Base-by-base conservation (phyloP, 345 rosid species). In the Salix purpurea region DNA sequence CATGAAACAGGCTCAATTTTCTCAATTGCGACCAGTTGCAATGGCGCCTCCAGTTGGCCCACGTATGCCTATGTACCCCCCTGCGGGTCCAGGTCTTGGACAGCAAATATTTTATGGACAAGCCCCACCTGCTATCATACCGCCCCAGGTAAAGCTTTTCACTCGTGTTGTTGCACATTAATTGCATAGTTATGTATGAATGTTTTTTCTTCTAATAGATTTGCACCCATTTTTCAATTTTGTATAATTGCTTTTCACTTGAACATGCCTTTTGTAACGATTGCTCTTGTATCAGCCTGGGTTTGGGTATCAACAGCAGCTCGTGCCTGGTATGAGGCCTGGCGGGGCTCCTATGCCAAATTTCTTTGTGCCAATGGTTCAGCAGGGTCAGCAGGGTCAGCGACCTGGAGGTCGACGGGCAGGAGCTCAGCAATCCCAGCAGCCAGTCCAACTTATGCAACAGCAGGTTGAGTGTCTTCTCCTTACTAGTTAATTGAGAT, bases 301-400 rank as follows among this genome's bases (percentile, higher is more conserved):
- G 67, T 95, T 83, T 82, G 99, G 98, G 70, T 93, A 87, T 88
- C 99, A 95, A 80, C 99, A 90, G 84, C 98, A 91, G 83, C 90
- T 93, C 50, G 91, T 95, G 81, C 97, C 94, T 68, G 99, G 96
- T 28, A 90, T 95, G 97, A 89, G 95, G 79, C 97, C 93, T 60
- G 92, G 92, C 58, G 93, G 84, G 15, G 90, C 76, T 40, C 97
- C 97, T 3, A 83, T 91, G 88, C 90, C 86, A 65, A 93, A 91
- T 80, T 93, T 87, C 88, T 90, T 87, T 81, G 85, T 92, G 87
- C 98, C 95, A 7, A 92, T 94, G 97, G 97, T 88, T 79, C 98
- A 88, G 84, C 97, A 87, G 72, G 93, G 94, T 14, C 98, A 91
- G 80, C 98, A 91, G 82, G 91, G 93, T 9, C 97, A 87, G 78